Evolutionary conservation across 2,329 filamentous ascomycete species (phyloP), one percentile per base, ranked within the genome.

Genomic region (Proliferodiscus dingleyae): DNA sequence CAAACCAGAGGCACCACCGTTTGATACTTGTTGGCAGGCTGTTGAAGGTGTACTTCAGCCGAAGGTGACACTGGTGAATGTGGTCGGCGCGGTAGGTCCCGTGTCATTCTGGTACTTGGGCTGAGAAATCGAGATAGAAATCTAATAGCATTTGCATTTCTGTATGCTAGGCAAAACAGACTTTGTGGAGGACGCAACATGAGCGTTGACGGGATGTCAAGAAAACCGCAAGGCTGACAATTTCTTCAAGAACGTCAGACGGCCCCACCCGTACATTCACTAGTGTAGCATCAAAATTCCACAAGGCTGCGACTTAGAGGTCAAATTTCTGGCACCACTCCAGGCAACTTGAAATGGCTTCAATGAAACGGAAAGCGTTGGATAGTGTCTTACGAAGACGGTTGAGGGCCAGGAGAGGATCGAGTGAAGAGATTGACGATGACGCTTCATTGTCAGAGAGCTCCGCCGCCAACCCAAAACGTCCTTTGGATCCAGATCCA

Each of bases 401-500:
- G 19, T 60, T 65, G 5, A 54, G 58, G 40, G 56, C 59, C 29
- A 55, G 61, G 36, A 51, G 58, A 10, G 61, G 61, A 34, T 19
- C 45, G 6, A 60, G 54, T 32, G 58, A 55, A 45, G 61, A 63
- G 32, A 18, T 58, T 16, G 61, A 66, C 21, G 62, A 53, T 43
- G 41, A 44, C 15, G 26, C 34, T n/a, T 19, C 28, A 37, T 30
- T 18, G 13, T 37, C 26, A 11, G 37, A 41, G 9, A 13, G 29
- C 19, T 60, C 64, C 11, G 59, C 30, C 16, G 13, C 16, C 8
- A n/a, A 33, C 30, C 16, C n/a, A 33, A 15, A 33, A 16, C 13
- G 16, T 3, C 30, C 64, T 16, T 60, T 65, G 64, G 54, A 58
- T 26, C 11, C 11, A 26, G 61, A 64, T 16, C 59, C 65, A 64